Conservation (phyloP, 495 filamentous ascomycete species). For the Melanomma pulvis-pyrius region DNA sequence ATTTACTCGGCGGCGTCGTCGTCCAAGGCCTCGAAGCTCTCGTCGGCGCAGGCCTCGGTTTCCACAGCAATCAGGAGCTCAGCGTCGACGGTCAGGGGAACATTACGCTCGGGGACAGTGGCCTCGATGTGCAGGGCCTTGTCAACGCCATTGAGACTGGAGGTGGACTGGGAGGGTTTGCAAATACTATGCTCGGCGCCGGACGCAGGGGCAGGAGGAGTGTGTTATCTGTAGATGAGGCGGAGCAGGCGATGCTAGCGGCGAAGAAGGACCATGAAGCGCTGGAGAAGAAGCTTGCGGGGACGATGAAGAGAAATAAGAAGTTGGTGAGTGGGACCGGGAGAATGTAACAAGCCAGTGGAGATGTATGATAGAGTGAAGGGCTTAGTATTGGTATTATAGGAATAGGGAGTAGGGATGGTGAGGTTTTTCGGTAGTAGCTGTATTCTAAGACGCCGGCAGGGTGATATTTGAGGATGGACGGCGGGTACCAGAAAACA, state of each 20-base stretch:
- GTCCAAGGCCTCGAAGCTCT: slow-evolving; percentile 36
- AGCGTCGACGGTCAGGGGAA: slow-evolving; percentile 9
- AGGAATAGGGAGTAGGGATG: too few relatives aligned
- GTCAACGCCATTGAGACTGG: slow-evolving; percentile 14
- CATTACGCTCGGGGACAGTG: slow-evolving; percentile 4
- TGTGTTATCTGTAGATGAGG: slow-evolving; percentile 61
- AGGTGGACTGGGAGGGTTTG: background rate
- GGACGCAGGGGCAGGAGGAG: slow-evolving; percentile 17
- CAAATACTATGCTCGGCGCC: slow-evolving; percentile 40
- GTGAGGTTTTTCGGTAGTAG: too few relatives aligned
- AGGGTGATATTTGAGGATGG: too few relatives aligned
- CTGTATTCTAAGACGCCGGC: too few relatives aligned
- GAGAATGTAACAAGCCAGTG: background rate
- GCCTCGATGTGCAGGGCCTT: slow-evolving; percentile 12
- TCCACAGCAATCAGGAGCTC: slow-evolving; percentile 8
- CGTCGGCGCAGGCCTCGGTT: slow-evolving; percentile 24
- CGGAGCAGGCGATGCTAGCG: slow-evolving; percentile 58
- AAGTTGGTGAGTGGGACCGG: slow-evolving; percentile 17
- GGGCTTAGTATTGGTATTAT: too few relatives aligned
- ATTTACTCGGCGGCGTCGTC: slow-evolving; percentile 31
- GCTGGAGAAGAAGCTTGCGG: slow-evolving; percentile 67
- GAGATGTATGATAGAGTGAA: too few relatives aligned
- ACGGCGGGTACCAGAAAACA: too few relatives aligned
- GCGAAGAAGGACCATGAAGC: slow-evolving; percentile 69
- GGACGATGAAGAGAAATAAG: slow-evolving; percentile 64